These are phyloP conservation scores for Parietichytrium sp. DNA, from an alignment of 108 stramenopile species.

Conservation along the genomic window DNA sequence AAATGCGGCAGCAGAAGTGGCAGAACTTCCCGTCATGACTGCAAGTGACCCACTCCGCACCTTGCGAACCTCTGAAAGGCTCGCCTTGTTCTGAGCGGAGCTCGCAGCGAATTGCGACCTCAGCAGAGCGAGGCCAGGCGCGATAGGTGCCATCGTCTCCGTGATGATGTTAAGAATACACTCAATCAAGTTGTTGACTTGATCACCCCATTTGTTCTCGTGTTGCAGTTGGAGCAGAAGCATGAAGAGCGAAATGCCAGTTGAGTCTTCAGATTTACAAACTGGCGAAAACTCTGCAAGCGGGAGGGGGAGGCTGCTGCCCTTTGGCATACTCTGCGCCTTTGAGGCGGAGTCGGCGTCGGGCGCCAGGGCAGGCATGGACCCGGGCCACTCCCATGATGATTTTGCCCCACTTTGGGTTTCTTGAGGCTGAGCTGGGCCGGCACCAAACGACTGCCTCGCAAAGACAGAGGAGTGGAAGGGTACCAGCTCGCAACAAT, in stretches of 20 bases:
- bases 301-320: background rate
- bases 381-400: too few relatives aligned
- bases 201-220: background rate
- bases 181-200: background rate
- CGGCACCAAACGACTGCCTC: background rate
- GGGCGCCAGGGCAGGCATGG: too few relatives aligned
- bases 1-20: too few relatives aligned
- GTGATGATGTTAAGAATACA: background rate
- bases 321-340: too few relatives aligned
- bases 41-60: too few relatives aligned
- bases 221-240: background rate
- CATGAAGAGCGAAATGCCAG: background rate
- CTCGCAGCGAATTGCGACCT: background rate
- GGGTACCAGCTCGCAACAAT: conserved; percentile 10
- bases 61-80: too few relatives aligned
- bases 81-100: background rate
- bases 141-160: background rate
- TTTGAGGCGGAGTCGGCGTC: too few relatives aligned
- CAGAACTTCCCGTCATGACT: too few relatives aligned
- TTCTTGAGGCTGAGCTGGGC: background rate
- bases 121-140: background rate
- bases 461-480: background rate
- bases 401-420: too few relatives aligned
- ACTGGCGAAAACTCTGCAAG: background rate
- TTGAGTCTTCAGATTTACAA: background rate